phyloP scores from a whole-genome alignment of 2,329 filamentous ascomycete genomes.

The Akanthomyces dipterigenus region DNA sequence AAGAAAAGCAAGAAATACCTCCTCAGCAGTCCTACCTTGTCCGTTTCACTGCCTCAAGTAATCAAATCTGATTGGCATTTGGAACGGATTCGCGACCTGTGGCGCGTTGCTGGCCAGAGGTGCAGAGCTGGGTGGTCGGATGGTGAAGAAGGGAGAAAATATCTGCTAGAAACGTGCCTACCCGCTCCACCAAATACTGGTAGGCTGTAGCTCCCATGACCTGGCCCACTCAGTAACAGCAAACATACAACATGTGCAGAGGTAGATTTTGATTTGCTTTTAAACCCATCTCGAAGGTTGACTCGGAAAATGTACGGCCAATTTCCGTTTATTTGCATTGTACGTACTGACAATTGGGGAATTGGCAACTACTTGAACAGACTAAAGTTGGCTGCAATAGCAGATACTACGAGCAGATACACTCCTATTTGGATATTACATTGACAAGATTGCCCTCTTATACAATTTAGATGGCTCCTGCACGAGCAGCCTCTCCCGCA shows the following conservation, averaged over 20 bases:
- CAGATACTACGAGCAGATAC: constrained; percentile 3
- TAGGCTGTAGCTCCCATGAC: neutral
- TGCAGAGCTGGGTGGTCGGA: neutral
- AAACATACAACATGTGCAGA: neutral
- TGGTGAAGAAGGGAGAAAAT: neutral
- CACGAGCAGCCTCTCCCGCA: constrained; percentile 52
- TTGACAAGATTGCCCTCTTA: neutral
- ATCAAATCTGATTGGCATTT: neutral
- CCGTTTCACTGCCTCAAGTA: neutral
- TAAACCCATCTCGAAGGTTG: no score
- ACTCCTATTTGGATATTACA: constrained; percentile 6
- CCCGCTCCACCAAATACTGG: constrained; percentile 5
- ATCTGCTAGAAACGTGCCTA: neutral
- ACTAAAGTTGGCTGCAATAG: neutral
- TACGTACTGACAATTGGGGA: no score
- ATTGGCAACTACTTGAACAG: neutral
- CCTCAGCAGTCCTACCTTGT: neutral
- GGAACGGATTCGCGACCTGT: neutral
- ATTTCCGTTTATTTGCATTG: no score
- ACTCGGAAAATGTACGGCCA: no score
- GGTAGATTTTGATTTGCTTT: no score
- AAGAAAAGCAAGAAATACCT: neutral
- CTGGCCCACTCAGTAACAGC: neutral
- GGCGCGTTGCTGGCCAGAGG: neutral
- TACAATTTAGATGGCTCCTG: constrained; percentile 41